Conservation (phyloP, 176 grass and related monocot species). For the Hordeum marinum region DNA sequence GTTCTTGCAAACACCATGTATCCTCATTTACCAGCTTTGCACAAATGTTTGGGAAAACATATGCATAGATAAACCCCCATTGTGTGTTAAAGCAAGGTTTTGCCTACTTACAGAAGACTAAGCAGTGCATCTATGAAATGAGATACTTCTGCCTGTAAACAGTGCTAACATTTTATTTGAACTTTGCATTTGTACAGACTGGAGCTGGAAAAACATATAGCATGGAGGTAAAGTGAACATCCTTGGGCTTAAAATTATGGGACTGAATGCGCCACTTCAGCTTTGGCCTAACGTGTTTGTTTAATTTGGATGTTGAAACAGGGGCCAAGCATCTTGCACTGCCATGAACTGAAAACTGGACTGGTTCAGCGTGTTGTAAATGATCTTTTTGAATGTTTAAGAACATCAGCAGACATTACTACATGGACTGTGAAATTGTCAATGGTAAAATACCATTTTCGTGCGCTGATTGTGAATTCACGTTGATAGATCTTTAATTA, state of each 20-base stretch:
- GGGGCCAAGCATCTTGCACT: slow-evolving; percentile 83
- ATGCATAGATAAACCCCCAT: neutral
- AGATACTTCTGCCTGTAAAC: neutral
- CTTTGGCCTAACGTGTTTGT: slow-evolving; percentile 5
- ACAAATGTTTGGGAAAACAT: neutral
- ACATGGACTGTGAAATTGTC: slow-evolving; percentile 61
- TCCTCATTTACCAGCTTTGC: neutral
- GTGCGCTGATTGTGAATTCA: neutral
- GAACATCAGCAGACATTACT: slow-evolving; percentile 35
- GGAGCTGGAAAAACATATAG: slow-evolving; percentile 86
- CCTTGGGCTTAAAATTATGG: neutral
- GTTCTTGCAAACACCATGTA: slow-evolving; percentile 6
- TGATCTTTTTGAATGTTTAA: slow-evolving; percentile 61
- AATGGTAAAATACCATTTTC: slow-evolving; percentile 49
- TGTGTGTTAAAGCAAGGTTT: neutral
- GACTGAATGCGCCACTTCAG: neutral
- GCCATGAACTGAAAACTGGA: slow-evolving; percentile 60
- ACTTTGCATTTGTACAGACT: slow-evolving; percentile 45
- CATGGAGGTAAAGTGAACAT: slow-evolving; percentile 63
- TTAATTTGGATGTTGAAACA: slow-evolving; percentile 26
- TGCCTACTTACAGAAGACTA: neutral
- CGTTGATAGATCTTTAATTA: neutral
- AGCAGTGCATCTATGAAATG: neutral
- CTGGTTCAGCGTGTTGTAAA: slow-evolving; percentile 58
- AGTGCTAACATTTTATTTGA: slow-evolving; percentile 17